Base-by-base conservation (phyloP, 2,329 filamentous ascomycete species). In the Diatrype stigma region DNA sequence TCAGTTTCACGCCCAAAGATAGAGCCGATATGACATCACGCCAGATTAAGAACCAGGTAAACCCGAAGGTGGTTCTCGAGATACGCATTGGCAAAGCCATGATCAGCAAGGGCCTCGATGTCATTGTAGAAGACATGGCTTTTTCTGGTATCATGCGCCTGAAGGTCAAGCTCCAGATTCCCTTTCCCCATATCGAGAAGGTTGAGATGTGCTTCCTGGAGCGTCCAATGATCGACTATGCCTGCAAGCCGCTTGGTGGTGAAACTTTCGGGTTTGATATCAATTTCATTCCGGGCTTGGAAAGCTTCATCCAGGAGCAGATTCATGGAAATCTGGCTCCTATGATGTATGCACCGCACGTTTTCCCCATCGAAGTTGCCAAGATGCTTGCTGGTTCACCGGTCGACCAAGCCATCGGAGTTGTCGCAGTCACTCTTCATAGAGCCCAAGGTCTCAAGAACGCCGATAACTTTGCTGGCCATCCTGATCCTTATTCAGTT, bases 321-420 rank as follows among this genome's bases (percentile, higher is more conserved):
- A 96, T 99, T 48, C 95, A 99, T 69, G 89, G 87, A 56, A 96
- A 93, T 64, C 74, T 99, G 46, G 87, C 84, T 2, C 95, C 94
- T 0, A 97, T 99, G 87, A 96, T 99, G 90, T 99, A 99, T 67
- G 86, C 85, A 35, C 94, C 94, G 8, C 96, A 99, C 61, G 91
- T 97, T 46, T 99, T 99, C 77, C 94, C 94, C 16, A 94, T 99
- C 59, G 94, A 99, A 66, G 90, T 99, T 51, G 94, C 94, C 60
- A 97, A 99, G 79, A 94, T 99, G 90, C 79, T 99, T 57, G 89
- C 93, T 42, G 94, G 94, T 52, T 93, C 89, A 52, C 85, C 94
- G 0, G 89, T 99, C 47, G 95, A 99, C 67, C 90, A 96, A 71
- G 94, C 94, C 11, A 90, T 99, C 63, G 94, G 94, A 67, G 92